Conservation (phyloP, 768 basidiomycete genomes). For the Suillus placidus region DNA sequence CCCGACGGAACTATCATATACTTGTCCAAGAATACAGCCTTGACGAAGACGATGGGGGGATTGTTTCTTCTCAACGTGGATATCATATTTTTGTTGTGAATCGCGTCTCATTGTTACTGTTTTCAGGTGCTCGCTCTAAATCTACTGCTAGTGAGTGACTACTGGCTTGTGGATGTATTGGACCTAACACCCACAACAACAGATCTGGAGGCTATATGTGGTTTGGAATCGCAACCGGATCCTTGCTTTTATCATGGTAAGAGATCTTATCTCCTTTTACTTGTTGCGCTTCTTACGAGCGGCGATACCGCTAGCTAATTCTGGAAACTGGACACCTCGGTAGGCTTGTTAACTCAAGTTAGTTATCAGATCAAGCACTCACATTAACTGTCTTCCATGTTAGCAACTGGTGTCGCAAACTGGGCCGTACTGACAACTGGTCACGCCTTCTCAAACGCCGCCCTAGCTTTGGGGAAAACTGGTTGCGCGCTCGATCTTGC, state of each 20-base stretch:
- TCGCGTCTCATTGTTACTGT: background rate
- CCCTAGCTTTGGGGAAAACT: background rate
- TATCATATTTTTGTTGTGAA: background rate
- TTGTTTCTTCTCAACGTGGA: conserved; percentile 12
- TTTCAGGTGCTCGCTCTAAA: conserved; percentile 4
- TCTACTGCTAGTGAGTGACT: conserved; percentile 5
- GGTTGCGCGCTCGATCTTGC: conserved; percentile 15
- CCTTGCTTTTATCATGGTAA: background rate
- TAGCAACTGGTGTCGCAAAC: background rate
- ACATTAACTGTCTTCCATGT: background rate
- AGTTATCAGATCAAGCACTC: background rate
- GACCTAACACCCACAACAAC: background rate
- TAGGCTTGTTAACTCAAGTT: background rate
- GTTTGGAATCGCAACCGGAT: conserved; percentile 1
- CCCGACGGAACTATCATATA: conserved; percentile 4
- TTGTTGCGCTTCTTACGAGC: background rate
- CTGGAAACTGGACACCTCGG: conserved; percentile 1
- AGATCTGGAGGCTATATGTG: conserved; percentile 12
- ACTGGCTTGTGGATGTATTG: background rate
- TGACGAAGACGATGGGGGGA: background rate
- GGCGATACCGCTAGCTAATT: background rate
- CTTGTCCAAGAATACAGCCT: background rate
- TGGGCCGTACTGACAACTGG: background rate
- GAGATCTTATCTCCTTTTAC: background rate
- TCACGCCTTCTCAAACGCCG: background rate